Conservation (phyloP, 179 eudicot genomes). For the Amaranthus tricolor region DNA sequence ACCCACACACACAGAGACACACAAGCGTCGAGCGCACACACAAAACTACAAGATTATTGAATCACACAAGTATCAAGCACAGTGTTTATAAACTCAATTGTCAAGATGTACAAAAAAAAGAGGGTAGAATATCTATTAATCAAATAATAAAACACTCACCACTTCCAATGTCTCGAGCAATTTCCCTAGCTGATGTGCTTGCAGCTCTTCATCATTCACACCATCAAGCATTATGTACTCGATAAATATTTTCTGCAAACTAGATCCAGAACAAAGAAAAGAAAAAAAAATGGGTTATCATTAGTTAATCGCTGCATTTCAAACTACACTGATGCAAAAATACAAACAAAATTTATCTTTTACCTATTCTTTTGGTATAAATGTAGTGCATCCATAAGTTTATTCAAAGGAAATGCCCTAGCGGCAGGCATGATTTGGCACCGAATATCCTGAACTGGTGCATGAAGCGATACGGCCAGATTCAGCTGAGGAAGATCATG, state of each 20-base stretch:
- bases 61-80: too few relatives aligned
- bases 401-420: conserved; percentile 89
- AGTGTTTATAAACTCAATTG: too few relatives aligned
- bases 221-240: conserved; percentile 99
- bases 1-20: too few relatives aligned
- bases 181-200: conserved; percentile 90
- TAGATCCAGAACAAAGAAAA: conserved; percentile 26
- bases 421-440: conserved; percentile 99
- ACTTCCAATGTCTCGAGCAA: conserved; percentile 84
- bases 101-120: not conserved
- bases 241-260: conserved; percentile 90
- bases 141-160: conserved; percentile 43
- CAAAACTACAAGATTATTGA: too few relatives aligned
- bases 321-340: conserved; percentile 1
- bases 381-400: conserved; percentile 74
- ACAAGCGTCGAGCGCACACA: too few relatives aligned
- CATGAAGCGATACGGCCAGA: conserved; percentile 95
- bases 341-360: not conserved
- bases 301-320: conserved; percentile 6
- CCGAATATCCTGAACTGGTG: conserved; percentile 95
- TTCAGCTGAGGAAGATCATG: conserved; percentile 71
- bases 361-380: conserved; percentile 81
- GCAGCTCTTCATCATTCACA: conserved; percentile 88
- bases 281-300: not conserved
- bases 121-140: not conserved